Evolutionary conservation across 352 stramenopile species (phyloP).

Genomic region (Globisporangium paddicum): DNA sequence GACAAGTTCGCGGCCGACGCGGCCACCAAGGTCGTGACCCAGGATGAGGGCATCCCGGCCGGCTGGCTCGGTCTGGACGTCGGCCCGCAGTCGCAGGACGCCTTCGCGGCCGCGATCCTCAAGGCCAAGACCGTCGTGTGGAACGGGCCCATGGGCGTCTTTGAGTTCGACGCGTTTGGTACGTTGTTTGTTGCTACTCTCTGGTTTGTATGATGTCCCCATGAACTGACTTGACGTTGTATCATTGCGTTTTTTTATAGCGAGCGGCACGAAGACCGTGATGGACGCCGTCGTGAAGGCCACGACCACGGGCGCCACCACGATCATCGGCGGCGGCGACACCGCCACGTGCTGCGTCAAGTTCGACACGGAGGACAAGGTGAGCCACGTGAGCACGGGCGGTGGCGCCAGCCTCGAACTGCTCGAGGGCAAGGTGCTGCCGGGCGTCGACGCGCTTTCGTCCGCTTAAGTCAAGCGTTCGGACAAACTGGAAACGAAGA

Average conservation of each 20-base stretch:
- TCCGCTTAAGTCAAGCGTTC: slow-evolving; percentile 32
- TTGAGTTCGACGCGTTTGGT: slow-evolving; percentile 98
- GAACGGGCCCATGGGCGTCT: slow-evolving; percentile 99
- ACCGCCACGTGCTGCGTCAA: slow-evolving; percentile 89
- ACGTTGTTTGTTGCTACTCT: slow-evolving; percentile 27
- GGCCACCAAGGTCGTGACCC: slow-evolving; percentile 85
- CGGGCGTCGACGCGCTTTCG: slow-evolving; percentile 95
- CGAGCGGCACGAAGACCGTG: slow-evolving; percentile 92
- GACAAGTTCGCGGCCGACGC: slow-evolving; percentile 97
- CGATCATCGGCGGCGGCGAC: slow-evolving; percentile 99
- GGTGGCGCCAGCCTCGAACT: slow-evolving; percentile 96
- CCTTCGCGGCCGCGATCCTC: slow-evolving; percentile 74
- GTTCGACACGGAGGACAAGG: slow-evolving; percentile 87
- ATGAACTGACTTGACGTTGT: not conserved
- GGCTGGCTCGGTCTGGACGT: slow-evolving; percentile 99
- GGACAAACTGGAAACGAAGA: not conserved
- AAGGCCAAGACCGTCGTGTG: slow-evolving; percentile 97
- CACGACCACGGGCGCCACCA: slow-evolving; percentile 92
- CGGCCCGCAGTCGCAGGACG: slow-evolving; percentile 90
- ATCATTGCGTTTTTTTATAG: too few relatives aligned
- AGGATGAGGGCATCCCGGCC: slow-evolving; percentile 91
- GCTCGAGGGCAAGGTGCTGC: slow-evolving; percentile 98
- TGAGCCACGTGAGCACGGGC: slow-evolving; percentile 90
- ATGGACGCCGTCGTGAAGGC: slow-evolving; percentile 95
- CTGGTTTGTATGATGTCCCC: too few relatives aligned